Conservation (phyloP, 2,329 filamentous ascomycete species). For the Pseudonectria buxi region DNA sequence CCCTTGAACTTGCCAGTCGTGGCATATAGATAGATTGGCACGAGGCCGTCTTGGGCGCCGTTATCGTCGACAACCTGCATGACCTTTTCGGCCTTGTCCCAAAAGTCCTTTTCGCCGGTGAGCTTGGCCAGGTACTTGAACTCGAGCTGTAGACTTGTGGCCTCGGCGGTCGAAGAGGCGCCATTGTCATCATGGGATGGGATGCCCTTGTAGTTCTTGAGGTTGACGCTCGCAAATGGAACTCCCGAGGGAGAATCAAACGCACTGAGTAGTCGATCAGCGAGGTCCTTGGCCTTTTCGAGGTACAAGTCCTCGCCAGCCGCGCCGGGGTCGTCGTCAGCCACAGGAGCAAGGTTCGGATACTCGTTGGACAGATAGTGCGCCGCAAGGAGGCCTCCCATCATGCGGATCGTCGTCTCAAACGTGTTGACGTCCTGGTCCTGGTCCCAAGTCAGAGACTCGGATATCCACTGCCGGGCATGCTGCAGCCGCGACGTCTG, state of each 20-base stretch:
- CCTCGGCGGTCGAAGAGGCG: constrained; percentile 89
- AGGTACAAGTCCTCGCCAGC: constrained; percentile 87
- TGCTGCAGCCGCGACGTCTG: constrained; percentile 77
- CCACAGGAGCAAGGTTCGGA: constrained; percentile 69
- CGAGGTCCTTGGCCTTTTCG: constrained; percentile 90
- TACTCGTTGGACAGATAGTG: constrained; percentile 88
- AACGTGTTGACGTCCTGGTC: constrained; percentile 96
- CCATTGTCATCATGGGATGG: constrained; percentile 78
- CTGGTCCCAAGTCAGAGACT: constrained; percentile 76
- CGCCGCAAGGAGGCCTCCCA: constrained; percentile 85
- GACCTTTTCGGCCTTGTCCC: constrained; percentile 84
- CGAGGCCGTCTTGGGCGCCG: constrained; percentile 68
- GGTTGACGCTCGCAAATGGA: constrained; percentile 83
- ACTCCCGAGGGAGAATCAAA: constrained; percentile 84
- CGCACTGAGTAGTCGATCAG: constrained; percentile 76
- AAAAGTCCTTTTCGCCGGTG: constrained; percentile 87
- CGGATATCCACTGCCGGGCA: constrained; percentile 83
- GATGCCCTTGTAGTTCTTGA: constrained; percentile 69
- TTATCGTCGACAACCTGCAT: constrained; percentile 89
- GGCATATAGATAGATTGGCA: constrained; percentile 87
- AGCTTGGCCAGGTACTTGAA: constrained; percentile 96
- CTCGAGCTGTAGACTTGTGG: constrained; percentile 86
- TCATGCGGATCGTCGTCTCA: constrained; percentile 96
- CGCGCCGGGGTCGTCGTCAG: constrained; percentile 63
- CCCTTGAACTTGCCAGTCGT: constrained; percentile 72